Percentiles rank a stretch among this genome's conserved stretches.
Evolutionary conservation across 2,329 filamentous ascomycete genomes (phyloP).

Genomic region (Achaetomium macrosporum): DNA sequence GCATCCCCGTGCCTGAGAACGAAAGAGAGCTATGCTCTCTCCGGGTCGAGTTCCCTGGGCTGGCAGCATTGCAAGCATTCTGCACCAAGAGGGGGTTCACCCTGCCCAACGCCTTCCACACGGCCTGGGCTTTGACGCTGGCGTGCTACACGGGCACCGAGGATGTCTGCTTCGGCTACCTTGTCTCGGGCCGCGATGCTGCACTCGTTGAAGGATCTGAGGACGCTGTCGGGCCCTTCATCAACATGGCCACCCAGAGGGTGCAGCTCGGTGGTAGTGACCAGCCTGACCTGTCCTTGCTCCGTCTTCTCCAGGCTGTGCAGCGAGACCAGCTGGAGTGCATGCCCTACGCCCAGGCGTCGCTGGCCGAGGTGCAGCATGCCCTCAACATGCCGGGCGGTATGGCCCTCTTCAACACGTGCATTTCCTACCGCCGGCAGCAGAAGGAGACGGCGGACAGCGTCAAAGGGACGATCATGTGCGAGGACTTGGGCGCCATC

Average conservation of each 20-base stretch:
- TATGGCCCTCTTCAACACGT: slow-evolving; percentile 24
- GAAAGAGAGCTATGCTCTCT: slow-evolving; percentile 22
- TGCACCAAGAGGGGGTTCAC: slow-evolving; percentile 42
- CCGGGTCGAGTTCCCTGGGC: slow-evolving; percentile 11
- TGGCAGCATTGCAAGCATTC: slow-evolving; percentile 28
- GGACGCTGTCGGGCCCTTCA: slow-evolving; percentile 23
- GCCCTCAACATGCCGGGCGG: slow-evolving; percentile 21
- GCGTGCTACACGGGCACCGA: slow-evolving; percentile 32
- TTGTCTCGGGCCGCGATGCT: slow-evolving; percentile 27
- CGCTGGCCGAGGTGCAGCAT: slow-evolving; percentile 24
- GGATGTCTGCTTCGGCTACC: slow-evolving; percentile 40
- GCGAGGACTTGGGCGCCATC: slow-evolving; percentile 17
- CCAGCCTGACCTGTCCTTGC: slow-evolving; percentile 3
- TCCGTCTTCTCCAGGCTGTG: slow-evolving; percentile 19
- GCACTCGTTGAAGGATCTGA: slow-evolving; percentile 18
- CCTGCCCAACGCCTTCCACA: slow-evolving; percentile 39
- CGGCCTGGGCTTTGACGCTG: slow-evolving; percentile 35
- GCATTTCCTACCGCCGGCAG: slow-evolving; percentile 23
- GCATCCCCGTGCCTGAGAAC: slow-evolving; percentile 1
- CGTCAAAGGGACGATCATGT: neutral
- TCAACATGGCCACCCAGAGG: slow-evolving; percentile 25
- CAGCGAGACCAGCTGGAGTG: slow-evolving; percentile 22
- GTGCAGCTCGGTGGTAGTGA: slow-evolving; percentile 7
- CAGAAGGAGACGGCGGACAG: neutral
- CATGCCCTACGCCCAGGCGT: slow-evolving; percentile 22